Evolutionary conservation across 495 filamentous ascomycete species (phyloP).

Genomic region (Penicillium malachiteum): DNA sequence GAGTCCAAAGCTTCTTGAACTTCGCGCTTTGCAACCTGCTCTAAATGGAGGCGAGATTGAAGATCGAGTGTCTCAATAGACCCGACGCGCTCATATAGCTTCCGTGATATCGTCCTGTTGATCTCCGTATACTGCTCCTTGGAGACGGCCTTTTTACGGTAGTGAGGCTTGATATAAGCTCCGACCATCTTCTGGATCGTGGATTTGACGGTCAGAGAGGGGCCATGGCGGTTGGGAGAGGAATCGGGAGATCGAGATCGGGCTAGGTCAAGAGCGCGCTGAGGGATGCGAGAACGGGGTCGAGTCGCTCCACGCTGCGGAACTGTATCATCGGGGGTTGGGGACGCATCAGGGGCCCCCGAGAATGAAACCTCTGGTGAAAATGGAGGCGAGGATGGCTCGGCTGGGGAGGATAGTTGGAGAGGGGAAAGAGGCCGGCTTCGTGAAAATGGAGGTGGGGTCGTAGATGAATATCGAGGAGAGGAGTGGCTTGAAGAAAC

Average conservation of each 20-base stretch:
- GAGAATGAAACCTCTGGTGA: constrained; percentile 48
- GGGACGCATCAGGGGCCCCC: constrained; percentile 18
- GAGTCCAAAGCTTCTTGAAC: constrained; percentile 63
- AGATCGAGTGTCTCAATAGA: constrained; percentile 57
- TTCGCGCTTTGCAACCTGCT: constrained; percentile 69
- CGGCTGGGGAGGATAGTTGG: constrained; percentile 62
- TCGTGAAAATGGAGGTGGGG: constrained; percentile 65
- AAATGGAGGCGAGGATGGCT: constrained; percentile 61
- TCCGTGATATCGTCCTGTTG: constrained; percentile 78
- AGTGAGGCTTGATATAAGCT: constrained; percentile 72
- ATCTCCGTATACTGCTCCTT: constrained; percentile 85
- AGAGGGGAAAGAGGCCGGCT: constrained; percentile 66
- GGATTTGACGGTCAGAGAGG: constrained; percentile 69
- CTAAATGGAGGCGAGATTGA: constrained; percentile 59
- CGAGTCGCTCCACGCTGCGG: constrained; percentile 9
- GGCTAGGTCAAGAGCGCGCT: constrained; percentile 30
- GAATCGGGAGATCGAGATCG: constrained; percentile 48
- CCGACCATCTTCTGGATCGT: constrained; percentile 81
- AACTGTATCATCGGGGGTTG: constrained; percentile 6
- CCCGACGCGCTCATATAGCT: constrained; percentile 78
- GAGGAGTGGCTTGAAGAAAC: constrained; percentile 64
- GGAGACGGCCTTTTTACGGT: constrained; percentile 63
- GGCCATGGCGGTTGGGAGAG: constrained; percentile 50
- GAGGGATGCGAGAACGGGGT: constrained; percentile 31
- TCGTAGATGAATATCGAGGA: constrained; percentile 66